Evolutionary conservation across 1,284 basidiomycete genomes (phyloP), one percentile per base, ranked within the genome.

Genomic region (Gastroboletus turbinatus): DNA sequence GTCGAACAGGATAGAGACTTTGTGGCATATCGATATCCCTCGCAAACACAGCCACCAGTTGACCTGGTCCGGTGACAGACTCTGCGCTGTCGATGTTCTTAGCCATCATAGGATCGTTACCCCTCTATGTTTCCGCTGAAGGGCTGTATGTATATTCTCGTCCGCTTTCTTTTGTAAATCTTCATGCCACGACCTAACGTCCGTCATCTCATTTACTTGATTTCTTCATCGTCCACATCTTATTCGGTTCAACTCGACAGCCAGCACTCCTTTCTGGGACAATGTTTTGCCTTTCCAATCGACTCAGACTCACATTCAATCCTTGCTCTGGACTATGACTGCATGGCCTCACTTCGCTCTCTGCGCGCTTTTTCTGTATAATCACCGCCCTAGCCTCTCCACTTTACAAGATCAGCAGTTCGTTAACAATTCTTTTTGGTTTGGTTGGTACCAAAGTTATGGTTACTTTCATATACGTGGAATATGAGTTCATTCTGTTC

Each of bases 21-120:
- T 66, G 84, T 92, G 57, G 88, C 90, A 4, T 92, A 92, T 69
- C 82, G 90, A 38, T 92, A 92, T 71, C 90, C 90, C 10, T 90
- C 88, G 14, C 82, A 79, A 58, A 85, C 88, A 60, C 83, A 87
- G 57, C 64, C 78, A 74, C 52, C 73, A 82, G 8, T 62, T 58
- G 83, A 85, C 67, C 74, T 87, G 45, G 61, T 87, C 56, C 80
- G 80, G 66, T 86, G 69, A 67, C 39, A n/a, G 32, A 32, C 29
- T 40, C 29, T 46, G 38, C 14, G 27, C n/a, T 51, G 32, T 40
- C 35, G 38, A 40, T 38, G 46, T 59, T 49, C 38, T 45, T 55
- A 39, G 32, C 19, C 52, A 53, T 50, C 49, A 53, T 42, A 19
- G 23, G 56, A 52, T 50, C 38, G 17, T 55, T 56, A 50, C 33